A percentile compares a stretch with the other conserved stretches of the same genome.
Conservation (phyloP, 202 grass and related monocot species). For the Panicum hallii region DNA sequence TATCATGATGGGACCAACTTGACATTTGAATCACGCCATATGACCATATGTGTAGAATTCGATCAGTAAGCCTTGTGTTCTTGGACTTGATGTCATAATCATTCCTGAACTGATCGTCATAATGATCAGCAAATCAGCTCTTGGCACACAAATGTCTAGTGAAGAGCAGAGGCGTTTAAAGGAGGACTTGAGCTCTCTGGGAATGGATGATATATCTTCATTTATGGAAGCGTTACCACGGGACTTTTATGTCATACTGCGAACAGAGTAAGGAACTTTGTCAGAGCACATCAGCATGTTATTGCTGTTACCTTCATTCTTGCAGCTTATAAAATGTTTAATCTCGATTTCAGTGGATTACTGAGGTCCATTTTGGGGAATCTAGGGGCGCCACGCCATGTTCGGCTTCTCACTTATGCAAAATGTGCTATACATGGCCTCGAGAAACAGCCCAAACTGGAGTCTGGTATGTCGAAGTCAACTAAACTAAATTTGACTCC, state of each 20-base stretch:
- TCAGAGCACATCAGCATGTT: background rate
- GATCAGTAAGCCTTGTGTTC: background rate
- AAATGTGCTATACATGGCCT: conserved; percentile 81
- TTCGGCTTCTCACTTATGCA: conserved; percentile 82
- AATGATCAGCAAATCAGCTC: conserved; percentile 72
- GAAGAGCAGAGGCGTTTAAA: conserved; percentile 82
- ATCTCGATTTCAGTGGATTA: conserved; percentile 67
- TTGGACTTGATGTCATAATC: background rate
- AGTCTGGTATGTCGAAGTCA: conserved; percentile 47
- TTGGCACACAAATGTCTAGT: conserved; percentile 76
- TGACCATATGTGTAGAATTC: background rate
- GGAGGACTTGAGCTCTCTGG: conserved; percentile 67
- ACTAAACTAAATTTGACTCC: background rate
- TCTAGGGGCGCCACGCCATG: conserved; percentile 67
- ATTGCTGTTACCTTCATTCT: conserved; percentile 33
- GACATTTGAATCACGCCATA: background rate
- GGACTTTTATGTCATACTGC: conserved; percentile 79
- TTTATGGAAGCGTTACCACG: conserved; percentile 89
- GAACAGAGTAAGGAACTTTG: conserved; percentile 74
- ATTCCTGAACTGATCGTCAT: conserved; percentile 2
- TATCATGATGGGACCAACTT: background rate
- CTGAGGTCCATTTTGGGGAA: conserved; percentile 87
- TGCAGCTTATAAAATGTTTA: conserved; percentile 38
- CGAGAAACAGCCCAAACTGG: conserved; percentile 58
- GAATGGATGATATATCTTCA: conserved; percentile 87